phyloP scores from a whole-genome alignment of 768 basidiomycete genomes.

The Hebeloma cylindrosporum region DNA sequence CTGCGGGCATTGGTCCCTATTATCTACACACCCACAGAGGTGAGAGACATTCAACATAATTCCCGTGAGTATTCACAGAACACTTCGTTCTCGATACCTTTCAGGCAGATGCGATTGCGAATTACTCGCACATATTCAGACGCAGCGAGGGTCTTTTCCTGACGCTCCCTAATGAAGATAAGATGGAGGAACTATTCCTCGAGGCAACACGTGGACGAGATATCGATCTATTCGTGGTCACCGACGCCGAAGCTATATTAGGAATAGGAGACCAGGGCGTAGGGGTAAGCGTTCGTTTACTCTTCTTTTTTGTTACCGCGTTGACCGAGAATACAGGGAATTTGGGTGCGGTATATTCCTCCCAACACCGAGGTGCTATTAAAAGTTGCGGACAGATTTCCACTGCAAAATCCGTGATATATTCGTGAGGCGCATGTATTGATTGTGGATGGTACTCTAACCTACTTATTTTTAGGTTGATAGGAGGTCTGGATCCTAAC shows the following conservation, averaged over 20 bases:
- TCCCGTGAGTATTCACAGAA: not conserved
- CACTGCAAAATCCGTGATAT: slow-evolving; percentile 76
- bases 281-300: slow-evolving; percentile 46
- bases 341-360: too few relatives aligned
- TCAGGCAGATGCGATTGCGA: slow-evolving; percentile 77
- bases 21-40: slow-evolving; percentile 83
- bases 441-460: not conserved
- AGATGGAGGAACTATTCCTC: slow-evolving; percentile 77
- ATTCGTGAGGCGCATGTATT: too few relatives aligned
- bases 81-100: too few relatives aligned
- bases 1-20: slow-evolving; percentile 65
- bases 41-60: slow-evolving; percentile 23
- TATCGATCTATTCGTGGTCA: slow-evolving; percentile 79
- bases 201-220: slow-evolving; percentile 60
- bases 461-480: slow-evolving; percentile 39
- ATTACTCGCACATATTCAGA: slow-evolving; percentile 84
- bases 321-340: too few relatives aligned
- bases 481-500: slow-evolving; percentile 66
- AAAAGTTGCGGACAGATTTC: too few relatives aligned
- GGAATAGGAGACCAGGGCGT: slow-evolving; percentile 72
- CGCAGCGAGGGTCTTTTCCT: slow-evolving; percentile 78
- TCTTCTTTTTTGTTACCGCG: too few relatives aligned
- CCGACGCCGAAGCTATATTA: slow-evolving; percentile 84
- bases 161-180: slow-evolving; percentile 55
- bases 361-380: too few relatives aligned